Percentiles rank a stretch among this genome's conserved stretches.
phyloP scores from a whole-genome alignment of 768 basidiomycete genomes.

The Tephrocybe sp. region DNA sequence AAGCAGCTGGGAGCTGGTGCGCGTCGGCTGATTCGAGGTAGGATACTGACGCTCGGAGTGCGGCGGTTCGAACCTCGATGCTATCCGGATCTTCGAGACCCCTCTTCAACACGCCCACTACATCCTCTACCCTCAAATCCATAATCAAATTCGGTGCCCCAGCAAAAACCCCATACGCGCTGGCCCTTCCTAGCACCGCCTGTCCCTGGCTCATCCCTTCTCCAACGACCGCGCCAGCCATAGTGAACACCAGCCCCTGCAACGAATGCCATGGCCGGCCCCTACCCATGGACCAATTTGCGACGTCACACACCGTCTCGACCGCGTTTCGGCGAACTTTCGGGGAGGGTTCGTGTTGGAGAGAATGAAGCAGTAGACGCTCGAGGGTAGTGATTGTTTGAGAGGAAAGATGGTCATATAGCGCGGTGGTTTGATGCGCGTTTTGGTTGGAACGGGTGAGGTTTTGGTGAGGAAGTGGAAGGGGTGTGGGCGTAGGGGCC shows the following conservation, averaged over 20 bases:
- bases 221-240: slow-evolving; percentile 37
- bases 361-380: slow-evolving; percentile 67
- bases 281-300: slow-evolving; percentile 71
- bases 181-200: slow-evolving; percentile 43
- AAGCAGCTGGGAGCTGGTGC: slow-evolving; percentile 58
- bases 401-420: slow-evolving; percentile 77
- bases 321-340: slow-evolving; percentile 70
- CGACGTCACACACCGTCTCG: slow-evolving; percentile 75
- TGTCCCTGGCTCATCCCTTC: slow-evolving; percentile 17
- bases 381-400: slow-evolving; percentile 69
- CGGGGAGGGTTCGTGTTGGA: slow-evolving; percentile 57
- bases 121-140: slow-evolving; percentile 72
- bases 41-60: slow-evolving; percentile 66
- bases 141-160: slow-evolving; percentile 75
- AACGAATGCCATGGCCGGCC: slow-evolving; percentile 83
- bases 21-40: slow-evolving; percentile 67
- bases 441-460: neutral
- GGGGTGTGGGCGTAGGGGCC: slow-evolving; percentile 29
- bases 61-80: slow-evolving; percentile 72
- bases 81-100: slow-evolving; percentile 69
- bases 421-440: slow-evolving; percentile 43
- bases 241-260: slow-evolving; percentile 68
- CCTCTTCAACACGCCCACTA: slow-evolving; percentile 62
- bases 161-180: slow-evolving; percentile 70
- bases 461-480: slow-evolving; percentile 11